phyloP scores from a whole-genome alignment of 257 asterid genomes.

The Ophiorrhiza pumila region DNA sequence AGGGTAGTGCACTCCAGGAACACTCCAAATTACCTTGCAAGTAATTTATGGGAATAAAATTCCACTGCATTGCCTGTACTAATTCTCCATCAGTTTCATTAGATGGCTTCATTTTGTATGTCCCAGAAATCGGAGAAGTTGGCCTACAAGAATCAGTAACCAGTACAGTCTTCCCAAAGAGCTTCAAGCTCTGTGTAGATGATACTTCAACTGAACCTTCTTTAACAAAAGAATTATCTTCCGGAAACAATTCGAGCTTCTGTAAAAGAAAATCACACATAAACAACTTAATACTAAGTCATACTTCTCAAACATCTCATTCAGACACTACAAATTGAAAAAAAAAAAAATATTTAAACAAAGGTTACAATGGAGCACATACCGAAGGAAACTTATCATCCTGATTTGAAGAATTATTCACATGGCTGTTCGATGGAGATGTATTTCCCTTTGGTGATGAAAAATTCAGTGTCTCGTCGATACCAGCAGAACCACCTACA shows the following conservation, averaged over 20 bases:
- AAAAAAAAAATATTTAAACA: not conserved
- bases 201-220: constrained; percentile 49
- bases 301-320: not conserved
- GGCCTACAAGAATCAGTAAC: constrained; percentile 37
- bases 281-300: not conserved
- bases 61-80: constrained; percentile 22
- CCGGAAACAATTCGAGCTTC: constrained; percentile 48
- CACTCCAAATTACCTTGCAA: constrained; percentile 20
- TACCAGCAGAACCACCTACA: constrained; percentile 23
- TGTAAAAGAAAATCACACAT: constrained; percentile 23
- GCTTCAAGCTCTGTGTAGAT: constrained; percentile 54
- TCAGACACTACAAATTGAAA: not conserved
- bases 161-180: constrained; percentile 74
- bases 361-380: constrained; percentile 16
- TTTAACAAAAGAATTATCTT: constrained; percentile 26
- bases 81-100: constrained; percentile 27
- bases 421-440: constrained; percentile 31
- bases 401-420: constrained; percentile 35
- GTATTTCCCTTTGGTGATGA: constrained; percentile 29
- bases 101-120: constrained; percentile 30
- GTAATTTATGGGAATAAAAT: constrained; percentile 30
- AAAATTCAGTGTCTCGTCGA: constrained; percentile 28
- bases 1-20: constrained; percentile 18
- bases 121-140: constrained; percentile 22
- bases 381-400: constrained; percentile 51